These are phyloP conservation scores for Auricularia heimuer DNA, from an alignment of 768 basidiomycete genomes.

Conservation along the genomic window DNA sequence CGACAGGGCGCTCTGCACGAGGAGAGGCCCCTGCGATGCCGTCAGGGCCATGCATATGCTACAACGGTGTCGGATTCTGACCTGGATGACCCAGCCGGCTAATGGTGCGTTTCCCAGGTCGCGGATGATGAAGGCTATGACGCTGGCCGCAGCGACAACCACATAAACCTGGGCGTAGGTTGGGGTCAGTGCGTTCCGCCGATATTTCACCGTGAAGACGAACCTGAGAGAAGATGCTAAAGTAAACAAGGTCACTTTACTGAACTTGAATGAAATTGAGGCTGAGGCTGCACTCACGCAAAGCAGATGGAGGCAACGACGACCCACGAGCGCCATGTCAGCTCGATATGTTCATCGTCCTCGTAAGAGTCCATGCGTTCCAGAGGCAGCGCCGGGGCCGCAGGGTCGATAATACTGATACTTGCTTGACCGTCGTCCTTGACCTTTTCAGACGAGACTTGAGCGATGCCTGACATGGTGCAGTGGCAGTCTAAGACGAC, in stretches of 20 bases:
- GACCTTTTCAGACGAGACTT: too few species aligned
- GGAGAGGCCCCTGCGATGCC: slow-evolving; percentile 1
- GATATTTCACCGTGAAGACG: neutral
- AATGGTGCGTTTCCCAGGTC: slow-evolving; percentile 4
- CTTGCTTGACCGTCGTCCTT: too few species aligned
- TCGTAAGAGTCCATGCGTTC: neutral
- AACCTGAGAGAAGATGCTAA: neutral
- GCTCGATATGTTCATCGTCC: neutral
- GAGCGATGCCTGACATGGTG: too few species aligned
- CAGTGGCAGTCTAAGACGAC: too few species aligned
- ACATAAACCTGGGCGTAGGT: slow-evolving; percentile 1
- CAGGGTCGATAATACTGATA: too few species aligned
- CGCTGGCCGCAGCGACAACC: slow-evolving; percentile 1
- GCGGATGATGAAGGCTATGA: slow-evolving; percentile 6
- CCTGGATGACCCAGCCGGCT: slow-evolving; percentile 9
- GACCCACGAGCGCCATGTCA: slow-evolving; percentile 3
- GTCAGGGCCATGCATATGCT: neutral
- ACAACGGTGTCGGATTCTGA: neutral
- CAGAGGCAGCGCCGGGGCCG: neutral
- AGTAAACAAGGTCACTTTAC: neutral
- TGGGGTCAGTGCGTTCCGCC: neutral
- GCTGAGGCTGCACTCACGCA: neutral
- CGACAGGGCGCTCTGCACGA: slow-evolving; percentile 7
- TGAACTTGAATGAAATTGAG: neutral
- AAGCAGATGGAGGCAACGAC: neutral